Conservation (phyloP, 2,329 filamentous ascomycete genomes). For the Alternaria gaisen region DNA sequence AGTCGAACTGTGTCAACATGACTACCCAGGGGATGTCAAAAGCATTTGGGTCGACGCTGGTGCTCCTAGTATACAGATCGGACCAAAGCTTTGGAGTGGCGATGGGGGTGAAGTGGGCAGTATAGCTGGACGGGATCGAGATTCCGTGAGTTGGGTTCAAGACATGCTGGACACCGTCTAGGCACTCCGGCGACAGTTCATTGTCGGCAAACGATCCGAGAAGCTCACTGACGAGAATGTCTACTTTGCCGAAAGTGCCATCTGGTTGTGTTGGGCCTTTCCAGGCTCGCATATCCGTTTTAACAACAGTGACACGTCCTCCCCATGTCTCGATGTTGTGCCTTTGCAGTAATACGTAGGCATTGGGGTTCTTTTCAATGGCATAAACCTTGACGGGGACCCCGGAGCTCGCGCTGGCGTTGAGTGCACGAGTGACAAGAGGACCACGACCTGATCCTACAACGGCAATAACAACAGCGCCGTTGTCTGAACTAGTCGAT, state of each 20-base stretch:
- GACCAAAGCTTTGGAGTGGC: constrained; percentile 84
- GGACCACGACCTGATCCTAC: constrained; percentile 93
- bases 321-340: constrained; percentile 85
- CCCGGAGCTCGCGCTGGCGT: constrained; percentile 77
- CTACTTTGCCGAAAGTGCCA: constrained; percentile 72
- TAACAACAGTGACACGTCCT: constrained; percentile 82
- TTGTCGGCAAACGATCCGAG: constrained; percentile 97
- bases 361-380: constrained; percentile 98
- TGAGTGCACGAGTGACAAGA: constrained; percentile 84
- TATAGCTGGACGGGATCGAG: constrained; percentile 92
- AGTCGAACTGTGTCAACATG: constrained; percentile 88
- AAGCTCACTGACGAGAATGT: constrained; percentile 93
- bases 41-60: constrained; percentile 69
- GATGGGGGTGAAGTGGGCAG: constrained; percentile 91
- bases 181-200: constrained; percentile 93
- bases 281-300: constrained; percentile 98
- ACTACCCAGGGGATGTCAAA: constrained; percentile 96
- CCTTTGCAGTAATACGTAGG: constrained; percentile 88
- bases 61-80: constrained; percentile 73
- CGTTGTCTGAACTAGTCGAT: constrained; percentile 75
- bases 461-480: constrained; percentile 84
- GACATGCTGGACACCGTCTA: constrained; percentile 94
- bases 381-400: constrained; percentile 88
- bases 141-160: constrained; percentile 83
- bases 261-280: constrained; percentile 73